These are phyloP conservation scores for Thielaviopsis punctulata DNA, from an alignment of 2,329 filamentous ascomycete genomes.

Conservation along the genomic window DNA sequence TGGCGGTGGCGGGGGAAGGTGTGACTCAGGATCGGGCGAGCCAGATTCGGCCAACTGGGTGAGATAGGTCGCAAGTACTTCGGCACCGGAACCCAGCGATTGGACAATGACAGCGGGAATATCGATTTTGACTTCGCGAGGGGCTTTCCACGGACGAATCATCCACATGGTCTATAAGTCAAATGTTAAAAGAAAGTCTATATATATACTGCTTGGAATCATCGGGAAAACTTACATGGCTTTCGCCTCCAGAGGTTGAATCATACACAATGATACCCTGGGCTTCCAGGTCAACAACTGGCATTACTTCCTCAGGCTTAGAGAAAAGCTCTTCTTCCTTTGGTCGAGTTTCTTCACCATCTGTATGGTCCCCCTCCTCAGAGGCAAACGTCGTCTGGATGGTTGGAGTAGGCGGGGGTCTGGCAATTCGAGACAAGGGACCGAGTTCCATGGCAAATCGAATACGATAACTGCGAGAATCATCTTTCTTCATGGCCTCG, in stretches of 20 bases:
- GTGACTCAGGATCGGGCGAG: constrained; percentile 54
- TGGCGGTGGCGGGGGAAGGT: constrained; percentile 66
- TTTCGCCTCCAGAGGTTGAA: constrained; percentile 65
- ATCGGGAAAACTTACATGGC: constrained; percentile 52
- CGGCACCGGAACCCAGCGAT: constrained; percentile 81
- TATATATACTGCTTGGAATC: not conserved
- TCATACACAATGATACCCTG: constrained; percentile 99
- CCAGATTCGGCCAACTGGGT: constrained; percentile 76
- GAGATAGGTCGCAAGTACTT: constrained; percentile 85
- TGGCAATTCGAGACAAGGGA: constrained; percentile 32
- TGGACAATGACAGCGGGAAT: constrained; percentile 79
- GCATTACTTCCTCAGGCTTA: constrained; percentile 22
- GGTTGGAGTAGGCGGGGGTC: constrained; percentile 7
- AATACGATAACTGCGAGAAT: constrained; percentile 80
- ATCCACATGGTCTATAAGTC: constrained; percentile 87
- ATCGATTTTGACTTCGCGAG: constrained; percentile 90
- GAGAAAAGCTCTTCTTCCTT: constrained; percentile 18
- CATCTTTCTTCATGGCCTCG: constrained; percentile 79
- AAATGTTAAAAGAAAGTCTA: not conserved
- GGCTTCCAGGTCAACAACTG: constrained; percentile 63
- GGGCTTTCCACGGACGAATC: constrained; percentile 77
- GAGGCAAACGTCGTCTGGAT: constrained; percentile 21
- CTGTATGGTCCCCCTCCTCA: constrained; percentile 14
- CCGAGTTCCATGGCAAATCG: constrained; percentile 61
- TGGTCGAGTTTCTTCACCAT: constrained; percentile 18